These are phyloP conservation scores for Arthrobotrys musiformis DNA, from an alignment of 2,329 filamentous ascomycete species.

Conservation along the genomic window DNA sequence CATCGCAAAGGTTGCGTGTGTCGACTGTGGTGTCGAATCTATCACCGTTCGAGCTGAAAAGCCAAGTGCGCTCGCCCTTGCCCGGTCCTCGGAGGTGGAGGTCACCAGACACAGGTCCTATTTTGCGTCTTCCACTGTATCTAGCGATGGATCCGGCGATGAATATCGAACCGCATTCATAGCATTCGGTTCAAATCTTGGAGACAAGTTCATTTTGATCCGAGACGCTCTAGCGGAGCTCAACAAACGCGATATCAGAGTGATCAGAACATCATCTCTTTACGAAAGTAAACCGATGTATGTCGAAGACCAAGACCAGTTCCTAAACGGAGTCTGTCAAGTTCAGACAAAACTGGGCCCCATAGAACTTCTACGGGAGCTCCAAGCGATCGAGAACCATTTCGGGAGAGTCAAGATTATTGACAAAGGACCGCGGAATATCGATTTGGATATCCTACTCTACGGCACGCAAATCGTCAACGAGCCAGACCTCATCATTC, in stretches of 20 bases:
- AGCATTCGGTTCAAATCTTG: slow-evolving; percentile 91
- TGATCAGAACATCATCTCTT: slow-evolving; percentile 83
- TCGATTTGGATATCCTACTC: slow-evolving; percentile 91
- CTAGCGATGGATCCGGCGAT: slow-evolving; percentile 8
- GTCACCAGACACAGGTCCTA: slow-evolving; percentile 65
- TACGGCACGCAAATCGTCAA: slow-evolving; percentile 76
- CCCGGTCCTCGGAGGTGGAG: slow-evolving; percentile 66
- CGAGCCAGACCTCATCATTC: slow-evolving; percentile 77
- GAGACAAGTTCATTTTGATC: slow-evolving; percentile 84
- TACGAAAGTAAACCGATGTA: slow-evolving; percentile 99
- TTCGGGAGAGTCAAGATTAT: slow-evolving; percentile 80
- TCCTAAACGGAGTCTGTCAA: slow-evolving; percentile 92
- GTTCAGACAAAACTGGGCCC: slow-evolving; percentile 82
- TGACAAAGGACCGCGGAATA: slow-evolving; percentile 93
- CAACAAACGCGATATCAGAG: slow-evolving; percentile 75
- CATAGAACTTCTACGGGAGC: slow-evolving; percentile 77
- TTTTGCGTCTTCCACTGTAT: slow-evolving; percentile 61
- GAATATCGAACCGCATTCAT: slow-evolving; percentile 72
- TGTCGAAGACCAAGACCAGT: slow-evolving; percentile 84
- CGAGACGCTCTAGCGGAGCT: slow-evolving; percentile 84
- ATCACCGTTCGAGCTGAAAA: slow-evolving; percentile 67
- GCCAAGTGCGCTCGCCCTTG: slow-evolving; percentile 67
- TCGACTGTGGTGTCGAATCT: slow-evolving; percentile 64
- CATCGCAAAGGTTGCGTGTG: slow-evolving; percentile 65
- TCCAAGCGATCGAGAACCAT: slow-evolving; percentile 83